Conservation (phyloP, 2,329 filamentous ascomycete genomes). For the Chaetomiaceae sp. region DNA sequence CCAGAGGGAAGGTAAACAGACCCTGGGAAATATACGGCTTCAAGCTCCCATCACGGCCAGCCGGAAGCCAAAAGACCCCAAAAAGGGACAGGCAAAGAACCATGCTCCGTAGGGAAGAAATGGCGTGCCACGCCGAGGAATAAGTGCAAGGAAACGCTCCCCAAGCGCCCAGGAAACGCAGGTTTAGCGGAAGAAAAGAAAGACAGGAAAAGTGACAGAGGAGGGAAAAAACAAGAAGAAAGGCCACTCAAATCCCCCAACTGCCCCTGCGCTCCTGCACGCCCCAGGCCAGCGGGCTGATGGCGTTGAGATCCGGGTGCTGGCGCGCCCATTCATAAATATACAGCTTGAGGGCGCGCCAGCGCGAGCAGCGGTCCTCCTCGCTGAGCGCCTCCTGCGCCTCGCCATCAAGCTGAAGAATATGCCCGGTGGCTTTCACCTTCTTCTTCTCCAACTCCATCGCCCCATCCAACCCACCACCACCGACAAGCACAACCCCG, state of each 20-base stretch:
- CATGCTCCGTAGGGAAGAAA: background rate
- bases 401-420: slow-evolving; percentile 59
- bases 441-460: slow-evolving; percentile 21
- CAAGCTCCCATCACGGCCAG: too few species aligned
- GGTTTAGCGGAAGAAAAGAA: too few species aligned
- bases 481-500: too few species aligned
- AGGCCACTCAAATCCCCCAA: slow-evolving; percentile 55
- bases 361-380: slow-evolving; percentile 59
- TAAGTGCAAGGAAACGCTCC: too few species aligned
- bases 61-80: background rate
- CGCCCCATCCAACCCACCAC: background rate
- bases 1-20: too few species aligned
- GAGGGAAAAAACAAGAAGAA: background rate
- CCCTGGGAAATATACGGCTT: too few species aligned
- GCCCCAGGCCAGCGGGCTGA: slow-evolving; percentile 60
- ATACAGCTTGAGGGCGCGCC: slow-evolving; percentile 78
- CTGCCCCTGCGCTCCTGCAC: slow-evolving; percentile 61
- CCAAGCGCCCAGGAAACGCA: too few species aligned
- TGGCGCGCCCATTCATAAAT: slow-evolving; percentile 86
- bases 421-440: slow-evolving; percentile 62
- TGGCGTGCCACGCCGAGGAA: background rate
- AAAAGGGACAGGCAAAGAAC: background rate
- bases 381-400: slow-evolving; percentile 30
- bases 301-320: slow-evolving; percentile 64
- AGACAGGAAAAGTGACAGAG: background rate